Evolutionary conservation across 495 filamentous ascomycete genomes (phyloP).

Genomic region (Hypoxylon fuscum): DNA sequence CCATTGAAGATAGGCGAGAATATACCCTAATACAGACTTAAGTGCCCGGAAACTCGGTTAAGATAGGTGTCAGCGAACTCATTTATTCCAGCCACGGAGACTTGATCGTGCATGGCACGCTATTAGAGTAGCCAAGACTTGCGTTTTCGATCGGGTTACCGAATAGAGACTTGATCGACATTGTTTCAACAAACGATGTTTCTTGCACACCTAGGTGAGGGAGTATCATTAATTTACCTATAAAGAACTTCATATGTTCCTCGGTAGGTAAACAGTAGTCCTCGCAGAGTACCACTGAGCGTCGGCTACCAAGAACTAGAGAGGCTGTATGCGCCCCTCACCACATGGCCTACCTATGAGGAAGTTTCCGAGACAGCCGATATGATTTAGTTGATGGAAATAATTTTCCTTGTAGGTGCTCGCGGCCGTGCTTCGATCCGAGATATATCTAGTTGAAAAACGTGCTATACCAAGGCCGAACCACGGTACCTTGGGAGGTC

Average conservation of each 20-base stretch:
- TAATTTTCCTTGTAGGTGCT: not conserved
- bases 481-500: constrained; percentile 11
- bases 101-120: constrained; percentile 22
- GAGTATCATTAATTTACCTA: constrained; percentile 12
- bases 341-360: not conserved
- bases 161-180: constrained; percentile 16
- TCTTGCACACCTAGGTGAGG: constrained; percentile 33
- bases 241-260: not conserved
- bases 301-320: not conserved
- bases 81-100: constrained; percentile 17
- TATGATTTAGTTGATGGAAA: constrained; percentile 17
- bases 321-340: not conserved
- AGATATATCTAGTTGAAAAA: constrained; percentile 7
- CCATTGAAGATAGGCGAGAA: constrained; percentile 15
- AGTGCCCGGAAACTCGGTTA: constrained; percentile 38
- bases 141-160: constrained; percentile 21
- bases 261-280: not conserved
- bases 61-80: constrained; percentile 22
- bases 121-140: constrained; percentile 26
- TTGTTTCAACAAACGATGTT: constrained; percentile 2
- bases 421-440: not conserved
- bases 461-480: constrained; percentile 18
- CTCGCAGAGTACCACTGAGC: not conserved
- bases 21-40: constrained; percentile 5
- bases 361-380: not conserved